Evolutionary conservation across 2,329 filamentous ascomycete genomes (phyloP), one percentile per base, ranked within the genome.

Genomic region (Acrocalymma vagum): DNA sequence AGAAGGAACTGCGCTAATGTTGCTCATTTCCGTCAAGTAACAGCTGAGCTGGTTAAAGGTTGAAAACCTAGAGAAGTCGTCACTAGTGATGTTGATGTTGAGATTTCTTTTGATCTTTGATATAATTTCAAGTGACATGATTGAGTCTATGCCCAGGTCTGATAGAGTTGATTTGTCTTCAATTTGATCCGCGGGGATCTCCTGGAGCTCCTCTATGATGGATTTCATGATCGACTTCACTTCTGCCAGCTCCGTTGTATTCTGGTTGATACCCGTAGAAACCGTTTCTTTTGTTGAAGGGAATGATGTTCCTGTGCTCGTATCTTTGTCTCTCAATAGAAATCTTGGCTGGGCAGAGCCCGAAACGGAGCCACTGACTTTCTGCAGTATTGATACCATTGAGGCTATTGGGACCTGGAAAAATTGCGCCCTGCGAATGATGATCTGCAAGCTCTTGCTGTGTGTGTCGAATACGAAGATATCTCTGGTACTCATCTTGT

Each of bases 101-200:
- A 58, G 55, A 4, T 23, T 23, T 10, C 6, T 27, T 24, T 50
- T 39, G 13, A 72, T 58, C 11, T 71, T 68, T 10, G 44, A 42
- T 5, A 55, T 39, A 14, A 73, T 43, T 37, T 72, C 70, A 17
- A 60, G 69, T 2, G 48, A 60, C 51, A 71, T 58, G 8, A 72
- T 49, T 6, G 71, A 73, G 38, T 72, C 70, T 9, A 73, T 55
- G 2, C 71, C 71, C 9, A 73, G 41, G 20, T 71, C 66, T 6
- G 46, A 56, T 16, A 71, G 44, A 6, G 55, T 44, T 3, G 49
- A 36, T 11, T 59, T 51, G 3, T 47, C 39, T 24, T 34, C 42
- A n/a, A 61, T 40, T 11, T 60, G 49, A 10, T 51, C 38, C 1
- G 39, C 40, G 9, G 55, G n/a, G 9, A 53, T 27, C 7, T 17